Base-by-base conservation (phyloP, 129 eudicot species). In the Silybum marianum region DNA sequence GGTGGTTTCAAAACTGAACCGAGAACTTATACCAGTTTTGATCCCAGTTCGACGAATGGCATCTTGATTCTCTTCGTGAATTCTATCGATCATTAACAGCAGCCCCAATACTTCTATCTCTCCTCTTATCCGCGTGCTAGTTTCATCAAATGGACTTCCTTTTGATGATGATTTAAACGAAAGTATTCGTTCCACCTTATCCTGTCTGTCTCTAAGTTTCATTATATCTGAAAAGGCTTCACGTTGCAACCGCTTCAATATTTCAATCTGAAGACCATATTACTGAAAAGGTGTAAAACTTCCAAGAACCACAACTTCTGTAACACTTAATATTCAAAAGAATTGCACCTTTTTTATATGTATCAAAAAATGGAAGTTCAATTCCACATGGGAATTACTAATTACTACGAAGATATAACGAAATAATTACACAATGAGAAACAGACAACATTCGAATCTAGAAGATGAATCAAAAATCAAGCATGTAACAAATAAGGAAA, bases 121-220 rank as follows among this genome's bases (percentile, higher is more conserved):
- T 36, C 99, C 98, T 40, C 85, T 86, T 28, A 93, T 89, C 24
- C 71, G 92, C 18, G 97, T 96, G 74, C 92, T 81, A 23, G 72
- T 74, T 83, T 88, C 95, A 70, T 87, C 83, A 79, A 93, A 88
- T 32, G 93, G 92, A 76, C 90, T 84, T 81, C 87, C 89, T 21
- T 88, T 89, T 7, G 93, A 84, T 7, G 93, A 84, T 62, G 92
- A 58, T 62, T 86, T 90, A 38, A 89, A 89, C 40, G 93, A 84
- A 69, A 96, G 86, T 70, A 93, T 19, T n/a, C 88, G 86, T 74
- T 96, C 99, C 84, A 96, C 93, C 87, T 96, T 96, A 79, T 96
- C 99, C 85, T 93, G 97, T 80, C 97, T 83, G 81, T 96, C 98
- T 85, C 99, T 87, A 3, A 96, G 93, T 79, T 96, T 96, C 99